Percentiles rank a stretch among this genome's conserved stretches.
Evolutionary conservation across 1,139 yeast species (phyloP).

Genomic region (Hanseniaspora uvarum): DNA sequence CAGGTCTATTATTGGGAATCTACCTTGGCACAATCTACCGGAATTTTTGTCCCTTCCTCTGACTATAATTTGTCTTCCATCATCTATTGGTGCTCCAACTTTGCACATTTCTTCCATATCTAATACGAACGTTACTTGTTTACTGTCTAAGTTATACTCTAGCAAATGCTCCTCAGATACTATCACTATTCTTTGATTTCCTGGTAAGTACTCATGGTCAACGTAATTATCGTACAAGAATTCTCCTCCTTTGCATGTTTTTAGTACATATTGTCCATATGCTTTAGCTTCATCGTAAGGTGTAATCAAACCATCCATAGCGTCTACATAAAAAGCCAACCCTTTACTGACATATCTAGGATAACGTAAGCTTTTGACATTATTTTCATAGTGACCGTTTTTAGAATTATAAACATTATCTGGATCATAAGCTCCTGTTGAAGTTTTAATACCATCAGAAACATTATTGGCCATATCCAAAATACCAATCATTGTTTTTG

Average conservation of each 20-base stretch:
- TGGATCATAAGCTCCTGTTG: conserved; percentile 39
- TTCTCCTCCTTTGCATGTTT: conserved; percentile 69
- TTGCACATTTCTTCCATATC: conserved; percentile 25
- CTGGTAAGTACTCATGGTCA: conserved; percentile 76
- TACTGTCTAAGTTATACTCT: conserved; percentile 53
- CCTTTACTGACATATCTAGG: conserved; percentile 17
- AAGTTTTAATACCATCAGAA: conserved; percentile 85
- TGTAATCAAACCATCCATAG: conserved; percentile 53
- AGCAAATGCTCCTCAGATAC: conserved; percentile 66
- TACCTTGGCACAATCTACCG: conserved; percentile 5
- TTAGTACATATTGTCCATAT: conserved; percentile 90
- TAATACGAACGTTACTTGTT: conserved; percentile 30
- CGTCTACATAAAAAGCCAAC: conserved; percentile 45
- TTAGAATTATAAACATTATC: conserved; percentile 8
- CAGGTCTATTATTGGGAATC: conserved; percentile 17
- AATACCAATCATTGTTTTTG: conserved; percentile 91
- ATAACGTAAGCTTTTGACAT: conserved; percentile 13
- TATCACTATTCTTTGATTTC: conserved; percentile 65
- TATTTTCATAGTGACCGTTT: conserved; percentile 4
- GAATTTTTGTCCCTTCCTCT: conserved; percentile 6
- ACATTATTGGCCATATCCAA: conserved; percentile 88
- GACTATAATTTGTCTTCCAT: conserved; percentile 29
- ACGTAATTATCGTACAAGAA: conserved; percentile 63
- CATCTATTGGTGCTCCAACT: conserved; percentile 58
- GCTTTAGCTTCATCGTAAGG: conserved; percentile 78